Evolutionary conservation across 1,284 basidiomycete genomes (phyloP).

Genomic region (Vanrija pseudolonga): DNA sequence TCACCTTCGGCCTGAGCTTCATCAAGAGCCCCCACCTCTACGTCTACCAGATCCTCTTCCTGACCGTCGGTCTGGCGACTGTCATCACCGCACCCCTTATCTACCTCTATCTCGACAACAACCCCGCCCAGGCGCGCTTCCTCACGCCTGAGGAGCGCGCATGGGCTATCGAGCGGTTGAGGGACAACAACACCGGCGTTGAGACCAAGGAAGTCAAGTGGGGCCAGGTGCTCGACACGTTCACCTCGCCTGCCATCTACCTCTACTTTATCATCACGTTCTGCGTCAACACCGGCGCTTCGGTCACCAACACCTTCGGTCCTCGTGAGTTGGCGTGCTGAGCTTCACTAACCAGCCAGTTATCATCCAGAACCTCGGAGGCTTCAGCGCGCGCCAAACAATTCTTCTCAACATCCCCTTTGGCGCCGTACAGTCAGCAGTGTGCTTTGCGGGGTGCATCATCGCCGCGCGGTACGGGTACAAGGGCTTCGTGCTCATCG

Average conservation of each 20-base stretch:
- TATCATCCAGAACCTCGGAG: constrained; percentile 38
- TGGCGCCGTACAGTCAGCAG: constrained; percentile 28
- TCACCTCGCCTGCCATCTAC: constrained; percentile 31
- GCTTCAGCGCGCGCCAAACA: constrained; percentile 31
- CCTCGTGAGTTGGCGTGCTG: constrained; percentile 13
- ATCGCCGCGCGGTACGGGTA: constrained; percentile 21
- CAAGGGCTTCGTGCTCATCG: constrained; percentile 29
- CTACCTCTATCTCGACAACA: constrained; percentile 37
- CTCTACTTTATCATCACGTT: constrained; percentile 32
- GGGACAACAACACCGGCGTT: constrained; percentile 44
- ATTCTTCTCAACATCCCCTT: constrained; percentile 45
- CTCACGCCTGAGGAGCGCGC: constrained; percentile 29
- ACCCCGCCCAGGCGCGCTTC: constrained; percentile 38
- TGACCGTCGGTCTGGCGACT: constrained; percentile 44
- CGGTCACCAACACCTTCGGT: constrained; percentile 37
- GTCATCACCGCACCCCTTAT: constrained; percentile 41
- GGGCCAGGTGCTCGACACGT: constrained; percentile 36
- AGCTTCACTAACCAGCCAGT: constrained; percentile 18
- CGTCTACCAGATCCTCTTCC: constrained; percentile 42
- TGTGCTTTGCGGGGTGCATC: constrained; percentile 19
- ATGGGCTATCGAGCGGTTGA: constrained; percentile 45
- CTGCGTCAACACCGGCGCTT: constrained; percentile 27
- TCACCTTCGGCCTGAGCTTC: constrained; percentile 28
- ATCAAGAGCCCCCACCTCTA: constrained; percentile 20
- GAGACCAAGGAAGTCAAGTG: constrained; percentile 36